A percentile compares a stretch with the other conserved stretches of the same genome.
Evolutionary conservation across 2,329 filamentous ascomycete species (phyloP).

Genomic region (Coniosporium tulheliwenetii): DNA sequence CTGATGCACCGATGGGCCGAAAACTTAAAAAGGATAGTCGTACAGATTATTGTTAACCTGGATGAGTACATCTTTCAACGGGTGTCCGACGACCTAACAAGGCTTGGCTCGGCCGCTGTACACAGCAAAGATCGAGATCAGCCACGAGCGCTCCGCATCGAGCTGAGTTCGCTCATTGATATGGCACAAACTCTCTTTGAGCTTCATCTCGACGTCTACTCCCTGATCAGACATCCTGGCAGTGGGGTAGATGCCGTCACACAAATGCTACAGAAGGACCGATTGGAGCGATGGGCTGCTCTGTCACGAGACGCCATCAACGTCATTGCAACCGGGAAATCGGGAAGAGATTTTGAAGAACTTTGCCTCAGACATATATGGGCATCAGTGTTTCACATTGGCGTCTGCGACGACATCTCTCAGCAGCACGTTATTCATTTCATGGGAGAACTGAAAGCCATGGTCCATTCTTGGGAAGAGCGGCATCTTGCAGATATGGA

Average conservation of each 20-base stretch:
- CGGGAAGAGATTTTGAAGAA: constrained; percentile 16
- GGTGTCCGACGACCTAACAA: constrained; percentile 15
- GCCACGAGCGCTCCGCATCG: no score
- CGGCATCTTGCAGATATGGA: constrained; percentile 25
- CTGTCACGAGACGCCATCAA: constrained; percentile 40
- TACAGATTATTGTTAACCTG: constrained; percentile 35
- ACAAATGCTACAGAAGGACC: constrained; percentile 39
- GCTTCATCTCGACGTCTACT: constrained; percentile 50
- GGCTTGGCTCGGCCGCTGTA: constrained; percentile 9
- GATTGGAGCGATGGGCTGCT: constrained; percentile 43
- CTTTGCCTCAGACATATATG: constrained; percentile 48
- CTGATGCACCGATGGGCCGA: constrained; percentile 37
- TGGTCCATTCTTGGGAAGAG: constrained; percentile 8
- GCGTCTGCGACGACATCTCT: constrained; percentile 36
- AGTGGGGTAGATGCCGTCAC: constrained; percentile 37
- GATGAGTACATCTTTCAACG: constrained; percentile 36
- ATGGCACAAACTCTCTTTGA: constrained; percentile 48
- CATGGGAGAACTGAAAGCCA: constrained; percentile 44
- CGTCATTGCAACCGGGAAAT: constrained; percentile 12
- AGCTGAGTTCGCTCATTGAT: constrained; percentile 20
- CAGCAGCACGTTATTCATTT: constrained; percentile 46
- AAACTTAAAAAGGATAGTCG: constrained; percentile 36
- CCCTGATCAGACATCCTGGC: constrained; percentile 43
- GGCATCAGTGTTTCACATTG: constrained; percentile 48
- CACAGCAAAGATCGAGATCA: constrained; percentile 4